Percentiles rank a stretch among this genome's conserved stretches.
Conservation (phyloP, 495 filamentous ascomycete genomes). For the Viridothelium virens region DNA sequence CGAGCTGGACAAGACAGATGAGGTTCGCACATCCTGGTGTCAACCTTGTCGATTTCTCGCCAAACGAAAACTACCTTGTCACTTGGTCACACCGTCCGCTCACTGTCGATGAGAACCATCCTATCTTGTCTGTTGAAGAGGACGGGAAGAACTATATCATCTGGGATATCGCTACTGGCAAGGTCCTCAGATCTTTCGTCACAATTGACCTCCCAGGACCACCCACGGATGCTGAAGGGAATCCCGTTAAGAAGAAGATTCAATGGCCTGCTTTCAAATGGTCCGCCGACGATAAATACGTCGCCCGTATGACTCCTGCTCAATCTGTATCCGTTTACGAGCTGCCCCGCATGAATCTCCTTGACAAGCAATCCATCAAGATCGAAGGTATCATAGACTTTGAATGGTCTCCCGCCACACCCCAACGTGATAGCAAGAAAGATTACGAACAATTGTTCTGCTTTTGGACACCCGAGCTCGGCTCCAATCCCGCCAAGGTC, state of each 20-base stretch:
- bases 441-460: constrained; percentile 89
- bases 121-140: constrained; percentile 75
- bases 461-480: constrained; percentile 98
- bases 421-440: constrained; percentile 71
- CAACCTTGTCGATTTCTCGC: constrained; percentile 93
- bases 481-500: constrained; percentile 95
- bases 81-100: constrained; percentile 95
- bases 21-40: constrained; percentile 92
- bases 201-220: constrained; percentile 67
- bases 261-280: constrained; percentile 99
- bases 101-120: constrained; percentile 78
- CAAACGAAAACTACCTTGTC: constrained; percentile 82
- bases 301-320: constrained; percentile 80
- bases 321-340: constrained; percentile 92
- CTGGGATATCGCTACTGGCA: constrained; percentile 89
- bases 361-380: constrained; percentile 85
- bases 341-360: constrained; percentile 78
- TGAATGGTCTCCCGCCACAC: constrained; percentile 85
- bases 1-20: constrained; percentile 79
- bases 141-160: constrained; percentile 99
- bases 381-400: constrained; percentile 96
- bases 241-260: constrained; percentile 76
- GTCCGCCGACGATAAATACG: constrained; percentile 95
- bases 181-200: constrained; percentile 84
- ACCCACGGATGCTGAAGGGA: constrained; percentile 51